Percentiles rank a stretch among this genome's conserved stretches.
Conservation (phyloP, 495 filamentous ascomycete genomes). For the Lasiosphaeriaceae sp. region DNA sequence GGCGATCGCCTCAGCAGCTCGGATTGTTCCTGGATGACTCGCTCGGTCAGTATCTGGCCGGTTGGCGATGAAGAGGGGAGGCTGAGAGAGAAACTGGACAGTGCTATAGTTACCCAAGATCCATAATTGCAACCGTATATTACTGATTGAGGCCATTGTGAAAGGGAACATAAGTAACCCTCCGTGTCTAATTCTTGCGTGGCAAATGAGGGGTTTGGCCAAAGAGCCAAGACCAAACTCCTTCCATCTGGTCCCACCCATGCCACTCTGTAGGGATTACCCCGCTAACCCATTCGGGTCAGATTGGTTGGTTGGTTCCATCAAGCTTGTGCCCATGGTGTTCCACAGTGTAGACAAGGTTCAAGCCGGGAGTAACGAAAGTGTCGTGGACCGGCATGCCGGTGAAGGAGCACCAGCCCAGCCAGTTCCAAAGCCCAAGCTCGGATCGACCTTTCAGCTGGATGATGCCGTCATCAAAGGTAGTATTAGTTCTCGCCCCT, state of each 20-base stretch:
- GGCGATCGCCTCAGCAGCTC: slow-evolving; percentile 11
- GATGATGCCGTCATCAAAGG: slow-evolving; percentile 1
- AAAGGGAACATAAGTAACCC: too few species aligned
- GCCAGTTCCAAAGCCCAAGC: slow-evolving; percentile 7
- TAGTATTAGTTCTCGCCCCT: background rate
- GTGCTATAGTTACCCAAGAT: slow-evolving; percentile 7
- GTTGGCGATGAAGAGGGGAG: background rate
- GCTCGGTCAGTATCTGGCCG: background rate
- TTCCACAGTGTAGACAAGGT: too few species aligned
- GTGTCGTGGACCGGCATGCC: slow-evolving; percentile 9
- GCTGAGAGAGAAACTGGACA: too few species aligned
- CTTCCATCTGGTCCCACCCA: too few species aligned
- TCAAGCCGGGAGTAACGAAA: too few species aligned
- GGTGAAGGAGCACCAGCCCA: slow-evolving; percentile 2
- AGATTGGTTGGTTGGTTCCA: too few species aligned
- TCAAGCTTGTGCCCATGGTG: too few species aligned
- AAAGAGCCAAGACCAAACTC: too few species aligned
- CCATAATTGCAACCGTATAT: slow-evolving; percentile 8
- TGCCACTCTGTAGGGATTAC: too few species aligned
- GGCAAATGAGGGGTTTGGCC: too few species aligned
- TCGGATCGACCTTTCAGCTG: slow-evolving; percentile 1
- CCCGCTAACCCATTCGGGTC: too few species aligned
- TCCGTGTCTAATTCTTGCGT: too few species aligned
- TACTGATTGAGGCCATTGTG: slow-evolving; percentile 5
- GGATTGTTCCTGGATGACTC: slow-evolving; percentile 6